phyloP scores from a whole-genome alignment of 2,329 filamentous ascomycete genomes.

The Colletotrichum musae region DNA sequence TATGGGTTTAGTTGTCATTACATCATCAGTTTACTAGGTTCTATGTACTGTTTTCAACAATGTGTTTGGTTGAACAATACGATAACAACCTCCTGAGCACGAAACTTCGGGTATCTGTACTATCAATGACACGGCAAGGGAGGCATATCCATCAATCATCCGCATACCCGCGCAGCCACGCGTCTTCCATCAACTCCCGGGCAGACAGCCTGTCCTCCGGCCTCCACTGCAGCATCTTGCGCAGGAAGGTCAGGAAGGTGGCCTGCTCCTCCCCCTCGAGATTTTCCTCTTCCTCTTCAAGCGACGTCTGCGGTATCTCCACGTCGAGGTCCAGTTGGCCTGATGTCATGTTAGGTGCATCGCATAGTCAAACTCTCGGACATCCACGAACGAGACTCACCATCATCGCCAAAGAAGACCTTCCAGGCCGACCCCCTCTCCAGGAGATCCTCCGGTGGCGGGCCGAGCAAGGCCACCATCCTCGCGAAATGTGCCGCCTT shows the following conservation, averaged over 20 bases:
- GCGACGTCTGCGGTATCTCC: slow-evolving; percentile 30
- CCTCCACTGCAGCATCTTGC: slow-evolving; percentile 47
- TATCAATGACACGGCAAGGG: too few relatives aligned
- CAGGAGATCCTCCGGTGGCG: slow-evolving; percentile 52
- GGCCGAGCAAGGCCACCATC: slow-evolving; percentile 56
- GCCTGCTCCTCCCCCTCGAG: slow-evolving; percentile 43
- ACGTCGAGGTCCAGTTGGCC: slow-evolving; percentile 12
- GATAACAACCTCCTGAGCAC: too few relatives aligned
- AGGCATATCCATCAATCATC: slow-evolving; percentile 27
- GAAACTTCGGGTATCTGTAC: too few relatives aligned
- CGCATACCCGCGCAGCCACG: slow-evolving; percentile 26
- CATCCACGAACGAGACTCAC: slow-evolving; percentile 5
- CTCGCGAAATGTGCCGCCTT: slow-evolving; percentile 50
- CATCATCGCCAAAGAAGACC: slow-evolving; percentile 45
- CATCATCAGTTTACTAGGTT: too few relatives aligned
- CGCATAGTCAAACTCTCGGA: too few relatives aligned
- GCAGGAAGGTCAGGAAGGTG: slow-evolving; percentile 43
- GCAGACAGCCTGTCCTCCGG: slow-evolving; percentile 45
- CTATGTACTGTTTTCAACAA: too few relatives aligned
- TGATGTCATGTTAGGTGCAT: background rate
- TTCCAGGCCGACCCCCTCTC: slow-evolving; percentile 46
- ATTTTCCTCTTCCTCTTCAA: slow-evolving; percentile 31
- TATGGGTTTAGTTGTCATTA: too few relatives aligned
- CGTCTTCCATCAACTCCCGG: slow-evolving; percentile 34
- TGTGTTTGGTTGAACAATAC: too few relatives aligned